Evolutionary conservation across 257 asterid genomes (phyloP), one percentile per base, ranked within the genome.

Genomic region (Penstemon davidsonii): DNA sequence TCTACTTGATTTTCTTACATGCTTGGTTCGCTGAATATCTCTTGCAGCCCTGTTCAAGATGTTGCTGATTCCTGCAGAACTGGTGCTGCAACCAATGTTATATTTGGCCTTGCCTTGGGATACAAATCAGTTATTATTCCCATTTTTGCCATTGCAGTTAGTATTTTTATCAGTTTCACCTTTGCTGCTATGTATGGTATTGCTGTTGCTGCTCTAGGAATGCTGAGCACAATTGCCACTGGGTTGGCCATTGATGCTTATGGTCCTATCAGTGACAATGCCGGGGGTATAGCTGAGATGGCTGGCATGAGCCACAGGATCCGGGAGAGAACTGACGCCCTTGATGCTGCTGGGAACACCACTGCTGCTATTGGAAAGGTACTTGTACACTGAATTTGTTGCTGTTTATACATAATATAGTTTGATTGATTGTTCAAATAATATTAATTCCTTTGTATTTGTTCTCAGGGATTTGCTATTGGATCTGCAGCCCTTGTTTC

Each of bases 11-110:
- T 38, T 8, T 36, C 10, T 39, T 40, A 1, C 8, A 7, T 13
- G 38, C 37, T 62, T 61, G 36, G n/a, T 60, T 19, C 73, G 38
- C 53, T 62, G 1, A 7, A 18, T 46, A 39, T 63, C 4, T 3
- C 6, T 61, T 73, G 67, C 79, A 79, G 87, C 75, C 84, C 87
- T 55, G 97, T 91, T 85, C 96, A 91, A 82, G 97, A 86, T 76
- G 97, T 91, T 68, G 97, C 97, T 66, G 97, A 91, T 78, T 91
- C 97, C 76, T 91, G 97, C 89, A 82, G 95, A 82, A 91, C 97
- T 72, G 97, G 97, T 37, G 97, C 97, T 71, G 97, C 97, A 2
- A 91, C 97, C 19, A 91, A 91, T 71, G 96, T 91, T 49, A 91
- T 91, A 54, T 91, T 91, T 63, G 97, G 97, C 70, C 97, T 91